These are phyloP conservation scores for Claviceps capensis DNA, from an alignment of 2,329 filamentous ascomycete genomes.

Conservation along the genomic window DNA sequence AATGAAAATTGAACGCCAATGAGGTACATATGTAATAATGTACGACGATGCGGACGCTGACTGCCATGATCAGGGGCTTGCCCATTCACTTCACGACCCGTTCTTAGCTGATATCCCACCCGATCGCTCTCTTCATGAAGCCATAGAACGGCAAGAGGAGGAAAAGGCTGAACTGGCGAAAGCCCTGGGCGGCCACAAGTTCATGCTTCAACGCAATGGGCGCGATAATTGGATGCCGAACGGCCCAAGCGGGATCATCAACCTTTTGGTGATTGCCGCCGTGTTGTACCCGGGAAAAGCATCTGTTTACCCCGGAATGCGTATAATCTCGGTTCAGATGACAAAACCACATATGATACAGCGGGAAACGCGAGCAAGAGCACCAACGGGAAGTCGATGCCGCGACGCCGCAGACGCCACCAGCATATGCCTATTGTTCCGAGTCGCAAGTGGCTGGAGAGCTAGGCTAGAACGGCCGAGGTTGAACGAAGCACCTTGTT, in stretches of 20 bases:
- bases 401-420: not conserved
- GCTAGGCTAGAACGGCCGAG: not conserved
- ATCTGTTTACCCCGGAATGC: not conserved
- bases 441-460: not conserved
- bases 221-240: not conserved
- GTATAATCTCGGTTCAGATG: not conserved
- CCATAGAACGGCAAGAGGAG: no score
- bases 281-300: not conserved
- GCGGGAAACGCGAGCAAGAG: no score
- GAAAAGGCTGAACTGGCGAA: not conserved
- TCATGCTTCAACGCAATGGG: not conserved
- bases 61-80: no score
- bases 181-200: not conserved
- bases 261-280: not conserved
- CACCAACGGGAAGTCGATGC: not conserved
- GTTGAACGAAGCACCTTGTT: not conserved
- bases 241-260: not conserved
- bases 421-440: slow-evolving; percentile 3
- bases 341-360: not conserved
- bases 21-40: no score
- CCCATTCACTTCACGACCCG: no score
- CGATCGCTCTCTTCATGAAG: no score
- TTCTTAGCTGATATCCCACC: no score
- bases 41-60: no score
- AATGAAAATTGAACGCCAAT: no score